Base-by-base conservation (phyloP, 2,329 filamentous ascomycete species). In the Penicillium sp. region DNA sequence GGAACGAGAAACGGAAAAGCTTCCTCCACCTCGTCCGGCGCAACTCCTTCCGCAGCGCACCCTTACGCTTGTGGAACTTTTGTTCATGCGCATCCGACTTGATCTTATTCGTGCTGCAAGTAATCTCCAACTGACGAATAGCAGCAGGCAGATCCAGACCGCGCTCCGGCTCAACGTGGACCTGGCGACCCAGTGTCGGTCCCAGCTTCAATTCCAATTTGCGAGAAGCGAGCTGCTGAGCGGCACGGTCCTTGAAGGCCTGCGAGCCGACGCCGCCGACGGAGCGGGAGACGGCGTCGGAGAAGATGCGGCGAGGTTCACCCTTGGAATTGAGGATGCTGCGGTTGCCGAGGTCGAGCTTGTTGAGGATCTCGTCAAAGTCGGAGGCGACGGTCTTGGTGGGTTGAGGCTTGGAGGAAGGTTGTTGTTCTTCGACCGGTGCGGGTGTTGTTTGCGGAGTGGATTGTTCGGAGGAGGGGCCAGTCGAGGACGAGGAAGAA, bases 1-100 rank as follows among this genome's bases (percentile, higher is more conserved):
- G 50, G 55, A 74, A 75, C 9, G 70, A 72, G 43, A 65, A 67
- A 55, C 67, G 69, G 51, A 75, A 75, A 58, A 73, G 49, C 49
- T 61, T 68, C 58, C 69, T 66, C 73, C 72, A 75, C 48, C 72
- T 58, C 47, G 56, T 42, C 46, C 62, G 65, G 47, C 62, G 61
- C 52, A 67, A 34, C 46, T 69, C 57, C 67, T 75, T 75, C 43
- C 55, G 63, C 57, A 60, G 47, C 66, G 69, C 66, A 34, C 72
- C 73, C 48, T 64, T 66, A 26, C 73, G 55, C 26, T 73, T 60
- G 60, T 75, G 70, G 47, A 63, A 72, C 53, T 61, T 66, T 58
- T 75, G 72, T 5, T 47, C 47, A 33, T 48, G 46, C 36, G 57
- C 48, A 53, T 71, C 60, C 25, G 50, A 26, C 52, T 54, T 61